Base-by-base conservation (phyloP, 1,139 yeast genomes). In the Taphrina populina region DNA sequence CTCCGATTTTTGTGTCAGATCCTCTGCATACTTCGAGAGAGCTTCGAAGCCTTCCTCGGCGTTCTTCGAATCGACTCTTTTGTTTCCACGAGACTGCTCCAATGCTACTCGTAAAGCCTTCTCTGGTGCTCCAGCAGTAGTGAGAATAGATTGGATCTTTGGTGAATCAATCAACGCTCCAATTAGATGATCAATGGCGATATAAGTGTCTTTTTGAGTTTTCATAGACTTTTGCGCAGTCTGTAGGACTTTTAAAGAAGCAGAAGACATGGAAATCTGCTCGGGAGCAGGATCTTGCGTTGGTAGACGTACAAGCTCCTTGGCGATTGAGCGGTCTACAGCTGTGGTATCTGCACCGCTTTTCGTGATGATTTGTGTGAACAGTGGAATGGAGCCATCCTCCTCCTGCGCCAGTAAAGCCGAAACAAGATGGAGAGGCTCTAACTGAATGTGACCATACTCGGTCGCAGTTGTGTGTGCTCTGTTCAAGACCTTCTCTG, bases 181-280 rank as follows among this genome's bases (percentile, higher is more conserved):
- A 53, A 94, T 73, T 15, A 92, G 73, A 69, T 92, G 99, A 70
- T 92, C 99, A 71, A 92, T 97, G 1, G 96, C 98, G 59, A 92
- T 79, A 67, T 80, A 92, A 33, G 83, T 76, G 70, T 92, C 99
- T 70, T 92, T 92, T 68, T 92, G 99, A 65, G 84, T 86, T 54
- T 81, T 76, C 70, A 85, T 84, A 63, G 88, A 80, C 66, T 87
- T 84, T 44, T 77, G 76, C 13, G 95, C 90, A 43, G 78, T 78
- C 61, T 79, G 77, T 56, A 88, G 71, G 26, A 87, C 78, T 68
- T 83, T 84, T 11, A 84, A 84, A n/a, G 84, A 71, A 20, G 84
- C 80, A 58, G 83, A 79, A 58, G 85, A 77, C 56, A 90, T 83
- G 47, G 83, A 75, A 5, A 86, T 74, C 60, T 84, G 85, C 11